Percentiles rank a stretch among this genome's conserved stretches.
Conservation (phyloP, 2,329 filamentous ascomycete species). For the Neofusicoccum umdonicola region DNA sequence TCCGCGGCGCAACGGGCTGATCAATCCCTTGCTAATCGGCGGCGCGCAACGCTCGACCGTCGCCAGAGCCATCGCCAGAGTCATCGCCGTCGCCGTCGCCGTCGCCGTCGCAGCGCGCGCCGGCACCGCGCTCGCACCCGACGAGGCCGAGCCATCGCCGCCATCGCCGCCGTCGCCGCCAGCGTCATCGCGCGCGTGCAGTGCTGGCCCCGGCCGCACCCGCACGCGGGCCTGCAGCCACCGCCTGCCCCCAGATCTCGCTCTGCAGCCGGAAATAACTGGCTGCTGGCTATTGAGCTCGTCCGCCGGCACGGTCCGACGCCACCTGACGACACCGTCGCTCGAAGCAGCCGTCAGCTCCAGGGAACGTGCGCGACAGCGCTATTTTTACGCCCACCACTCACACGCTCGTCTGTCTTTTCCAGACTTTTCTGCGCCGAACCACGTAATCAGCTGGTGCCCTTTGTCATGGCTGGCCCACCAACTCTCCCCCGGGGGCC, state of each 20-base stretch:
- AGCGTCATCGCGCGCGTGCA: no score
- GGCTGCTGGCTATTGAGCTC: not conserved
- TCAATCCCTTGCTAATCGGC: no score
- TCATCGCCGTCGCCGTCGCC: no score
- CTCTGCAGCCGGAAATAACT: not conserved
- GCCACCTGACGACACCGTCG: constrained; percentile 1
- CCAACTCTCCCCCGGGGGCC: not conserved
- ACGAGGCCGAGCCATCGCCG: not conserved
- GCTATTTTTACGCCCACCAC: constrained; percentile 11
- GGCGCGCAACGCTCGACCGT: no score
- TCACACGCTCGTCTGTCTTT: constrained; percentile 74
- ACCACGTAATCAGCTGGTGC: constrained; percentile 49
- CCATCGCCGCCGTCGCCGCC: no score
- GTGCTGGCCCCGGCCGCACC: no score
- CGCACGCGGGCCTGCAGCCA: no score
- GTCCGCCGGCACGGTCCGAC: constrained; percentile 8
- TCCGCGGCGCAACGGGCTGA: no score
- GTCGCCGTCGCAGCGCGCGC: no score
- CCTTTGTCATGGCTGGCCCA: not conserved
- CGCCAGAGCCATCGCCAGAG: no score
- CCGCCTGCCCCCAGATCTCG: not conserved
- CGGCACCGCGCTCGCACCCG: no score
- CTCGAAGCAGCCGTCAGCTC: constrained; percentile 1
- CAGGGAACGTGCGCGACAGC: not conserved
- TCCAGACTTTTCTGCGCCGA: constrained; percentile 69